Percentiles rank a stretch among this genome's conserved stretches.
phyloP scores from a whole-genome alignment of 192 early-diverging fungal species.

The Cetraspora pellucida region DNA sequence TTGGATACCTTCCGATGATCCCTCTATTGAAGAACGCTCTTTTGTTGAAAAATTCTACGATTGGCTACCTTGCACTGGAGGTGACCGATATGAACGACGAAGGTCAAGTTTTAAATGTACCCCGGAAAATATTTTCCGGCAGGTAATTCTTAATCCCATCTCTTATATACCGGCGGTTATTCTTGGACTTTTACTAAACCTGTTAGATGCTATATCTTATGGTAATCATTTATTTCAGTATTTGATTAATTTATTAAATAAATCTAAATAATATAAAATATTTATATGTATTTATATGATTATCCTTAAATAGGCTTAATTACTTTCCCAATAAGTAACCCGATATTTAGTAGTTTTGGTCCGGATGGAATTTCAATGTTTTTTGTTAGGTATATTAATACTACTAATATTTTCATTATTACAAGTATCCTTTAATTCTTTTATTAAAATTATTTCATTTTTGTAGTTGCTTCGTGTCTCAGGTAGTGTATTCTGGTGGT shows the following conservation, averaged over 20 bases:
- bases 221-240: slow-evolving; percentile 43
- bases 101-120: slow-evolving; percentile 8
- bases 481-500: slow-evolving; percentile 76
- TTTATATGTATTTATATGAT: slow-evolving; percentile 2
- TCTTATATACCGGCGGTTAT: slow-evolving; percentile 86
- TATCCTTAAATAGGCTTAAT: slow-evolving; percentile 63
- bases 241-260: neutral
- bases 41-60: neutral
- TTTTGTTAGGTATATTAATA: slow-evolving; percentile 67
- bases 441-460: neutral
- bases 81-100: slow-evolving; percentile 7
- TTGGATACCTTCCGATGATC: neutral
- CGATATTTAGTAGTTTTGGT: slow-evolving; percentile 70
- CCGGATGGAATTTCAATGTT: slow-evolving; percentile 95
- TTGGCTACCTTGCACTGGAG: slow-evolving; percentile 18
- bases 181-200: slow-evolving; percentile 86
- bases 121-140: slow-evolving; percentile 14
- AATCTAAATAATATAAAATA: neutral
- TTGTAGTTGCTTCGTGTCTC: slow-evolving; percentile 64
- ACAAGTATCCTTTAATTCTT: slow-evolving; percentile 19
- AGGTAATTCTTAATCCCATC: slow-evolving; percentile 52
- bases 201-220: slow-evolving; percentile 90
- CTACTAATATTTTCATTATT: neutral
- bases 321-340: slow-evolving; percentile 82
- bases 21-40: neutral